These are phyloP conservation scores for Saccharomyces cerevisiae DNA, from an alignment of 805 yeast genomes.

Conservation along the genomic window DNA sequence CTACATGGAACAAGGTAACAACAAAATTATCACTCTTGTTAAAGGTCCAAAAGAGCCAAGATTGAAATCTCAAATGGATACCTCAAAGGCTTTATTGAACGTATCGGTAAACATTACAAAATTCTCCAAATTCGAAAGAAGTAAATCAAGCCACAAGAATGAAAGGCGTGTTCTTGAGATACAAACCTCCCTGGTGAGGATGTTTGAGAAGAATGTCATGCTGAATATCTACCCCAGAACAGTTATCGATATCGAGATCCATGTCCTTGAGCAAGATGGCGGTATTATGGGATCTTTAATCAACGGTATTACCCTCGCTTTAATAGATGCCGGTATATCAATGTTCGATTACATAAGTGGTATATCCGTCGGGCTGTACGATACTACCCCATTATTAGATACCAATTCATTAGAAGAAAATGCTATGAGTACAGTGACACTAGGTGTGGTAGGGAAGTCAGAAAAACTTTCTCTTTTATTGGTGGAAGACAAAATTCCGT, in stretches of 20 bases:
- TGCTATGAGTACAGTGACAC: constrained; percentile 72
- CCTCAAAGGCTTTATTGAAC: constrained; percentile 47
- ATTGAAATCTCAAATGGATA: constrained; percentile 41
- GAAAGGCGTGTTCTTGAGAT: constrained; percentile 67
- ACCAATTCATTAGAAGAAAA: constrained; percentile 73
- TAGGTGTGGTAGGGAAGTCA: constrained; percentile 77
- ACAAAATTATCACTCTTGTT: constrained; percentile 77
- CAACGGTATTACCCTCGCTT: constrained; percentile 80
- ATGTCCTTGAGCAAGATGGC: constrained; percentile 85
- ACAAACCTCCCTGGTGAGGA: constrained; percentile 55
- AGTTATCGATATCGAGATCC: constrained; percentile 61
- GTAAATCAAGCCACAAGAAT: constrained; percentile 50
- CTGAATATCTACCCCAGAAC: constrained; percentile 75
- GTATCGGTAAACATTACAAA: constrained; percentile 69
- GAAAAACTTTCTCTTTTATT: constrained; percentile 70
- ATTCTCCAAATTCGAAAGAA: constrained; percentile 69
- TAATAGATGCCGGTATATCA: constrained; percentile 91
- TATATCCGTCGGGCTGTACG: constrained; percentile 70
- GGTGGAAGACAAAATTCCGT: constrained; percentile 75
- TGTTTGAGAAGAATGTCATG: constrained; percentile 68
- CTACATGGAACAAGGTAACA: constrained; percentile 83
- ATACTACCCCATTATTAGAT: constrained; percentile 72
- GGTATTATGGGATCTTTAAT: constrained; percentile 71
- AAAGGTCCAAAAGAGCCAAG: constrained; percentile 87
- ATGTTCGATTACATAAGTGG: constrained; percentile 86